phyloP scores from a whole-genome alignment of 176 grass and related monocot genomes.

The Carex pumila region DNA sequence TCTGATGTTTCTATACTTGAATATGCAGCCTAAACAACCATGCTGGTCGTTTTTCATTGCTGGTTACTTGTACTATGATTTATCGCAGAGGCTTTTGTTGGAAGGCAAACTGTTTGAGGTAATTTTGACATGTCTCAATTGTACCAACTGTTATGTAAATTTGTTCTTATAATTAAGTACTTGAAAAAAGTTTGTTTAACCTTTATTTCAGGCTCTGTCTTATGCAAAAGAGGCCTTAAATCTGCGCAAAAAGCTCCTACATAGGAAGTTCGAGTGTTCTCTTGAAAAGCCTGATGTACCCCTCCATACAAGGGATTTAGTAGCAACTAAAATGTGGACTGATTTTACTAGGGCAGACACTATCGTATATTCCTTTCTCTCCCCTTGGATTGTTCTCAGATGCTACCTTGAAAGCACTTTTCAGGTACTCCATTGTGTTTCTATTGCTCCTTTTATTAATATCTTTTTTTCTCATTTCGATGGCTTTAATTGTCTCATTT shows the following conservation, averaged over 20 bases:
- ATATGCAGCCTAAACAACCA: constrained; percentile 41
- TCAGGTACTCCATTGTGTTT: constrained; percentile 48
- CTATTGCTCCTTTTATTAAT: background rate
- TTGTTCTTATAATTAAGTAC: background rate
- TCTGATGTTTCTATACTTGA: constrained; percentile 25
- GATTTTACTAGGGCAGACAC: constrained; percentile 28
- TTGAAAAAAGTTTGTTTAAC: background rate
- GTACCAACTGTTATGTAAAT: background rate
- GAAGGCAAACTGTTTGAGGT: constrained; percentile 57
- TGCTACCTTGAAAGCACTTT: constrained; percentile 91
- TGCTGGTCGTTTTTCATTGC: constrained; percentile 50
- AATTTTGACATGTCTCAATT: constrained; percentile 3
- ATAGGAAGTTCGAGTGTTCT: constrained; percentile 54
- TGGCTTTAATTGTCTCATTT: background rate
- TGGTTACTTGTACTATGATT: constrained; percentile 70
- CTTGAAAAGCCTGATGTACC: constrained; percentile 21
- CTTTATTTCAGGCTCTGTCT: constrained; percentile 57
- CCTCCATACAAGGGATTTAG: constrained; percentile 42
- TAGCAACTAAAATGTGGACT: constrained; percentile 58
- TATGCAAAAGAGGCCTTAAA: constrained; percentile 58
- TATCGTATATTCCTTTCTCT: constrained; percentile 43
- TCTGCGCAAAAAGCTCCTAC: constrained; percentile 58
- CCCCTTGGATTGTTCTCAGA: constrained; percentile 68
- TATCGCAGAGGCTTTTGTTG: constrained; percentile 57
- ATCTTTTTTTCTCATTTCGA: background rate